Conservation (phyloP, 129 eudicot species). For the Escallonia herrerae region DNA sequence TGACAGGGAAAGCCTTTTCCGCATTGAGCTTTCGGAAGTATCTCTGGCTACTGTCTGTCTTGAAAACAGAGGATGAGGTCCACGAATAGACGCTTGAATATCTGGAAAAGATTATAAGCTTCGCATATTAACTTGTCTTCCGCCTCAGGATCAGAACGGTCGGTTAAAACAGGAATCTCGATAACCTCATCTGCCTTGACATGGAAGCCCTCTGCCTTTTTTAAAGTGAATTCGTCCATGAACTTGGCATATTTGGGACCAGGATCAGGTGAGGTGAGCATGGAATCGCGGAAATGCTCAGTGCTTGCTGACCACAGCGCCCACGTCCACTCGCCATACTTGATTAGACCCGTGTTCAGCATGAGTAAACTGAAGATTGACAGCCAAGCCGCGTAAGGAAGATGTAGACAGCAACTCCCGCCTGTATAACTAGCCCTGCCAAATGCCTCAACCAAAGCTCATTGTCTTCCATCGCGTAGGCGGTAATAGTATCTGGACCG, state of each 20-base stretch:
- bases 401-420: conserved; percentile 32
- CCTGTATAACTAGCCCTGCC: conserved; percentile 26
- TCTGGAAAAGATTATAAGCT: conserved; percentile 32
- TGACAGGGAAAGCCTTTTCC: conserved; percentile 27
- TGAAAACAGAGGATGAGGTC: conserved; percentile 60
- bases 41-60: conserved; percentile 35
- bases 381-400: conserved; percentile 26
- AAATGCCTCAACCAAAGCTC: conserved; percentile 50
- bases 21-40: conserved; percentile 25
- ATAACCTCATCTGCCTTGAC: conserved; percentile 34
- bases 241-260: conserved; percentile 57
- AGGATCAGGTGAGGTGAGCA: conserved; percentile 46
- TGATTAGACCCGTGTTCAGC: conserved; percentile 27
- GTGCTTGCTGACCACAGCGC: conserved; percentile 37
- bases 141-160: conserved; percentile 4
- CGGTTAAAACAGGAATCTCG: conserved; percentile 24
- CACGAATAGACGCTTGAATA: conserved; percentile 48
- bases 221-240: conserved; percentile 34
- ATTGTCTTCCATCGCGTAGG: conserved; percentile 55
- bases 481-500: conserved; percentile 59
- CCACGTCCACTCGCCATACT: conserved; percentile 36
- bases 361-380: conserved; percentile 20
- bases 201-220: conserved; percentile 41
- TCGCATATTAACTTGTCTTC: conserved; percentile 15
- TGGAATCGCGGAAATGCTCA: conserved; percentile 33